Conservation (phyloP, 164 flowering plant genomes). For the Sextonia rubra region DNA sequence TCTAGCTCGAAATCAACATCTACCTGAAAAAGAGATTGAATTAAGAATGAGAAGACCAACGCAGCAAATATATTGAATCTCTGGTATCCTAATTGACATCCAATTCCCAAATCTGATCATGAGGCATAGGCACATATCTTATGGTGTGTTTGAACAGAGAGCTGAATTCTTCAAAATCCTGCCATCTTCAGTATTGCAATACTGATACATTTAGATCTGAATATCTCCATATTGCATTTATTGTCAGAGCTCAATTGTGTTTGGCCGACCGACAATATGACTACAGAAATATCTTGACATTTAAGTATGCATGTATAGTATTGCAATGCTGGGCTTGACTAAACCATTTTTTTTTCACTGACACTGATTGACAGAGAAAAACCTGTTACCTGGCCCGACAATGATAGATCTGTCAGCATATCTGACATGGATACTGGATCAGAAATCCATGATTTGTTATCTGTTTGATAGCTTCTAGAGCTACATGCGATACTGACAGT, state of each 20-base stretch:
- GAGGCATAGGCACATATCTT: constrained; percentile 3
- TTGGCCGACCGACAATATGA: neutral
- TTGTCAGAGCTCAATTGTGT: neutral
- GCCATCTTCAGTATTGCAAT: neutral
- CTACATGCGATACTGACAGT: constrained; percentile 28
- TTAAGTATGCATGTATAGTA: too few relatives aligned
- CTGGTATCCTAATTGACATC: neutral
- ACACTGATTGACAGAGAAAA: neutral
- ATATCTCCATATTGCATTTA: neutral
- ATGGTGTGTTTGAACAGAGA: neutral
- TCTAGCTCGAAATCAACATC: constrained; percentile 65
- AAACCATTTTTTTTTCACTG: neutral
- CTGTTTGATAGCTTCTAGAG: constrained; percentile 28
- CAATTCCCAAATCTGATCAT: neutral
- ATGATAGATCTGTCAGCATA: constrained; percentile 22
- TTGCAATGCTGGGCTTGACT: neutral
- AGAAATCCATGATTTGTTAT: constrained; percentile 27
- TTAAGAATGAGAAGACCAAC: neutral
- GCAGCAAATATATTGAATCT: neutral
- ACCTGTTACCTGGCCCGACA: constrained; percentile 41
- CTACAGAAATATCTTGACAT: too few relatives aligned
- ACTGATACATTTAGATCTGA: neutral
- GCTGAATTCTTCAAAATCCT: neutral
- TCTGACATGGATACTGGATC: constrained; percentile 44
- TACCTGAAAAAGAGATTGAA: constrained; percentile 31